phyloP scores from a whole-genome alignment of 306 rosid genomes.

The Medicago ruthenica region DNA sequence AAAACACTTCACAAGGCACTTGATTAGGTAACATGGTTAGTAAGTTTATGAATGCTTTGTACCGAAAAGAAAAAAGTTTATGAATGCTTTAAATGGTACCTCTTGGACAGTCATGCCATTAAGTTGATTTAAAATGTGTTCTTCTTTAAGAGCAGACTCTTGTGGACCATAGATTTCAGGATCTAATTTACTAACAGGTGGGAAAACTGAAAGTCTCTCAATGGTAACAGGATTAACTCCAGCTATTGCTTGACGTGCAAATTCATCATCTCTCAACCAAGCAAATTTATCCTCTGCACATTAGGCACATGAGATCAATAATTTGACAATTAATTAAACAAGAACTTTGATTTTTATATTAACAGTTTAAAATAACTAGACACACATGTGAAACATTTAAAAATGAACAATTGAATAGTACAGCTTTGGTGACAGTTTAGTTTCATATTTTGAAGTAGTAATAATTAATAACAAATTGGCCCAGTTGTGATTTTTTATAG shows the following conservation, averaged over 20 bases:
- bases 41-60: constrained; percentile 5
- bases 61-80: neutral
- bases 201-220: constrained; percentile 76
- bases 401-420: no score
- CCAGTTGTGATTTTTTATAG: neutral
- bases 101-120: constrained; percentile 91
- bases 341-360: neutral
- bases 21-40: neutral
- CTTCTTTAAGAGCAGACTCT: constrained; percentile 87
- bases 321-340: neutral
- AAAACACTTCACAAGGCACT: neutral
- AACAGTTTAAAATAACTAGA: constrained; percentile 7
- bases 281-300: constrained; percentile 88
- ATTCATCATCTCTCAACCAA: constrained; percentile 96
- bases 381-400: neutral
- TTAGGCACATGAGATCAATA: constrained; percentile 14
- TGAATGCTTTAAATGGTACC: constrained; percentile 51
- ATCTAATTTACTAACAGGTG: constrained; percentile 90
- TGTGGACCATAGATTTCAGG: constrained; percentile 70
- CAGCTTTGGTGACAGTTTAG: no score
- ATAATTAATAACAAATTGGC: constrained; percentile 21
- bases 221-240: constrained; percentile 87
- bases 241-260: constrained; percentile 88
- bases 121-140: constrained; percentile 73
- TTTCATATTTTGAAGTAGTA: no score